These are phyloP conservation scores for Aspergillus pseudonomiae DNA, from an alignment of 2,329 filamentous ascomycete genomes.

Conservation along the genomic window DNA sequence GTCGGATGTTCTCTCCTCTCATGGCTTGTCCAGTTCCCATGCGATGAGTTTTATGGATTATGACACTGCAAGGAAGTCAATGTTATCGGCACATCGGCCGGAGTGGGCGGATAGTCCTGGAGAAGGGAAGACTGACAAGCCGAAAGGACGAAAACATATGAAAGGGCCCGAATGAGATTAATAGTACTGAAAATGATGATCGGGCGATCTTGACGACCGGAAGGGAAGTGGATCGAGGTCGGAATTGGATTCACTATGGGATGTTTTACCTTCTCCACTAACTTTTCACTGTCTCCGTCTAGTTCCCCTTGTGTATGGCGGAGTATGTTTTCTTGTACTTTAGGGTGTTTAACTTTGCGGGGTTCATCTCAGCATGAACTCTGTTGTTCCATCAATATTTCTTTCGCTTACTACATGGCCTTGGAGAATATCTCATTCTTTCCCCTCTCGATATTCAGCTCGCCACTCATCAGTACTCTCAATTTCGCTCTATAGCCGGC, in stretches of 20 bases:
- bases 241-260: no score
- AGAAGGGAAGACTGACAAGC: neutral
- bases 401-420: neutral
- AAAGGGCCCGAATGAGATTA: neutral
- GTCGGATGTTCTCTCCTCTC: neutral
- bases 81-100: conserved; percentile 2
- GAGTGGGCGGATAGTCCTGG: conserved; percentile 3
- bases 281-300: neutral
- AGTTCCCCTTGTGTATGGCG: neutral
- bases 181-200: neutral
- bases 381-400: neutral
- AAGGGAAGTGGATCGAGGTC: no score
- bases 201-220: neutral
- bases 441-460: no score
- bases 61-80: conserved; percentile 9
- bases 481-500: neutral
- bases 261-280: no score
- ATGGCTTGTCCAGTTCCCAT: conserved; percentile 2
- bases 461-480: no score
- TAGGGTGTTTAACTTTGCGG: neutral
- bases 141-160: neutral
- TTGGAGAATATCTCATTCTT: no score
- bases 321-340: neutral
- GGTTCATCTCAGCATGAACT: neutral
- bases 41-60: conserved; percentile 35